Conservation (phyloP, 106 monocot genomes). For the Platanthera guangdongensis region DNA sequence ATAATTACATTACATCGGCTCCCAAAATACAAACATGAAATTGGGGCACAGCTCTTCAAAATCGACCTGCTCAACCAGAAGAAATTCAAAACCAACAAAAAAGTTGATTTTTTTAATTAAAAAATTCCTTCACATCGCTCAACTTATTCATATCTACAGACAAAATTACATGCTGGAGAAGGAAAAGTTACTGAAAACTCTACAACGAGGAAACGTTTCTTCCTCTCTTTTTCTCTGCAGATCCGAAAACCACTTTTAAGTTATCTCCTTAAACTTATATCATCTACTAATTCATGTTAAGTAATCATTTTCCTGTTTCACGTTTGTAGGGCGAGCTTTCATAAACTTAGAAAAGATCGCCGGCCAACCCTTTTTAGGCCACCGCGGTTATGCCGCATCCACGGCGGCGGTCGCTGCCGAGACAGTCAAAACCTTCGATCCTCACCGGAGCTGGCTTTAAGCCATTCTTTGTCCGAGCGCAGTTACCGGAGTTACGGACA, state of each 20-base stretch:
- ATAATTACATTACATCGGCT: too few relatives aligned
- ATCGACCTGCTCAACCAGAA: too few relatives aligned
- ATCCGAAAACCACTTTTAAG: background rate
- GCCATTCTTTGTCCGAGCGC: slow-evolving; percentile 8
- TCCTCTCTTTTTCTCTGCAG: background rate
- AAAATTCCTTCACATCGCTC: too few relatives aligned
- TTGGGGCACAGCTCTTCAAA: too few relatives aligned
- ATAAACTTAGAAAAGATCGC: background rate
- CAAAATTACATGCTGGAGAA: too few relatives aligned
- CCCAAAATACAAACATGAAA: too few relatives aligned
- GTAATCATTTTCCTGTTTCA: background rate
- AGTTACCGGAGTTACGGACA: background rate
- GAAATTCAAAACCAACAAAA: too few relatives aligned
- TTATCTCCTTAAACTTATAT: background rate
- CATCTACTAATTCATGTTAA: background rate
- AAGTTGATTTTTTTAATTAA: too few relatives aligned
- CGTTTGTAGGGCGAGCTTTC: background rate
- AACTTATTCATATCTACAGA: too few relatives aligned
- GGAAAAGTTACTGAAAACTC: background rate
- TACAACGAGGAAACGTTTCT: background rate
- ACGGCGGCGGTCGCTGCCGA: slow-evolving; percentile 14
- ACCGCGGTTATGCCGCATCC: slow-evolving; percentile 17
- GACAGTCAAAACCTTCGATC: slow-evolving; percentile 36
- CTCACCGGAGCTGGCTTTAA: slow-evolving; percentile 18
- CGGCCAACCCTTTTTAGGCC: slow-evolving; percentile 8